Conservation (phyloP, 352 stramenopile species). For the Halophytophthora batemanensis region DNA sequence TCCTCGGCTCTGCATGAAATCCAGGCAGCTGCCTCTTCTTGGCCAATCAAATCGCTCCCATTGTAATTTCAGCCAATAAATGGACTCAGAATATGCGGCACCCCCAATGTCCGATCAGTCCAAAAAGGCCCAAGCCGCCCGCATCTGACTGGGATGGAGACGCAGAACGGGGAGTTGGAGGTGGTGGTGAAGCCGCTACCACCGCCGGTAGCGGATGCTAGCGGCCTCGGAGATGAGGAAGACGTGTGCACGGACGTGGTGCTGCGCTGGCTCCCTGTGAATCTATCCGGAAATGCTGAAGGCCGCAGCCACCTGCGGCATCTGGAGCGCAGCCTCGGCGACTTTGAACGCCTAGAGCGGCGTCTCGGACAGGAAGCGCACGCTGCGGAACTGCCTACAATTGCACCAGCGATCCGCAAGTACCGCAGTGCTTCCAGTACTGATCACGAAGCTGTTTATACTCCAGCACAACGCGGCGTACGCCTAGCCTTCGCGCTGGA, state of each 20-base stretch:
- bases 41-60: no score
- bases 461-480: constrained; percentile 5
- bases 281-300: no score
- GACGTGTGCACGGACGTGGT: constrained; percentile 17
- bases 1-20: no score
- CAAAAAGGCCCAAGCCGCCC: neutral
- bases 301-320: constrained; percentile 21
- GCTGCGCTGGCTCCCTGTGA: constrained; percentile 15
- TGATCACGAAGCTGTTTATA: constrained; percentile 2
- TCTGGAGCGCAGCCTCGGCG: constrained; percentile 21
- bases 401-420: constrained; percentile 14
- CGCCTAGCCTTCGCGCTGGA: constrained; percentile 28
- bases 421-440: constrained; percentile 8
- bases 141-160: no score
- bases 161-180: no score
- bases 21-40: no score
- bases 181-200: constrained; percentile 18
- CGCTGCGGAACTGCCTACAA: neutral
- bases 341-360: constrained; percentile 29
- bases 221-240: neutral
- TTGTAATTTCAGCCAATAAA: no score
- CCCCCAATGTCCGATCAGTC: neutral
- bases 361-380: constrained; percentile 10
- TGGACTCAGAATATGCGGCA: neutral
- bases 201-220: neutral